Conservation (phyloP, 139 green algal species). For the Astrephomene gubernaculifera region DNA sequence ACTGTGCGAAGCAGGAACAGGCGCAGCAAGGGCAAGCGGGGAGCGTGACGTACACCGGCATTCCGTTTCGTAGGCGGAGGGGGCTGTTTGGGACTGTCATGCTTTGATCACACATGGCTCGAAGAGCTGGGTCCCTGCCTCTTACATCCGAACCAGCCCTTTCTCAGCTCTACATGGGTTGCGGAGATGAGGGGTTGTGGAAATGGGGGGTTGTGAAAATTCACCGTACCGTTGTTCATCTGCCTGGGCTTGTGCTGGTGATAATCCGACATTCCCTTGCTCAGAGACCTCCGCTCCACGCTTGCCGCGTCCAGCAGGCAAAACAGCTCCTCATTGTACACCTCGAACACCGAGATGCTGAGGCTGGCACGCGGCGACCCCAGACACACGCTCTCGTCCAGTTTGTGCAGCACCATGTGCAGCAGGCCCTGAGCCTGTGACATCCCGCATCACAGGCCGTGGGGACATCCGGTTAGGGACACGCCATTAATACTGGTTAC, state of each 20-base stretch:
- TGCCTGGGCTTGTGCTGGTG: neutral
- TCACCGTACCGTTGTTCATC: neutral
- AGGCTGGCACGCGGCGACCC: neutral
- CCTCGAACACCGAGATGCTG: conserved; percentile 66
- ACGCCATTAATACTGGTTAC: no score
- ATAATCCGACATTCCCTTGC: neutral
- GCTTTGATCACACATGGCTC: no score
- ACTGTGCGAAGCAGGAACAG: conserved; percentile 25
- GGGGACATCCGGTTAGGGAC: no score
- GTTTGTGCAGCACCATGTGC: conserved; percentile 9
- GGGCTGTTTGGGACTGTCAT: no score
- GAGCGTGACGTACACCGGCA: no score
- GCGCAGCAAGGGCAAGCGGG: neutral
- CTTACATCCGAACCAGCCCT: no score
- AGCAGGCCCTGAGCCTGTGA: conserved; percentile 63
- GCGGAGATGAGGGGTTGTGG: no score
- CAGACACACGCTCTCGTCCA: neutral
- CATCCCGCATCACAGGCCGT: no score
- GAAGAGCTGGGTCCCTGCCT: no score
- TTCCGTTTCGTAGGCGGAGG: no score
- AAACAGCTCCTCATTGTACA: conserved; percentile 74
- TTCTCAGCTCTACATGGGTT: no score
- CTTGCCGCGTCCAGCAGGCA: conserved; percentile 41
- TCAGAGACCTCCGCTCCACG: neutral
- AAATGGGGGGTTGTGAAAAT: no score